These are phyloP conservation scores for Hypoxylon trugodes DNA, from an alignment of 495 filamentous ascomycete species.

Conservation along the genomic window DNA sequence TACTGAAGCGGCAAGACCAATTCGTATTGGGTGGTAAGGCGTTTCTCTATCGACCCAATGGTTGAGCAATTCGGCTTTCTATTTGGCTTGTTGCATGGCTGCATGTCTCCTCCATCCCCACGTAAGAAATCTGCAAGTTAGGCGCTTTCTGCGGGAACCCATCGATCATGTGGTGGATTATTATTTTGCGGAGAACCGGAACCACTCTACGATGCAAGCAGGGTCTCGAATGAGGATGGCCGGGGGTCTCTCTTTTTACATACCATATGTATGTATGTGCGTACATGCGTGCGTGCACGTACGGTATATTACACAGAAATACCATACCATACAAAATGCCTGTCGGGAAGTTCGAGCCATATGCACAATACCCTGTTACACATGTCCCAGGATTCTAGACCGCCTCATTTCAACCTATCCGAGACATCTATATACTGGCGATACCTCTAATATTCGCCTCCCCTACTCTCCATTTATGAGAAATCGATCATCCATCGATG, in stretches of 20 bases:
- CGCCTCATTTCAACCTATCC: conserved; percentile 29
- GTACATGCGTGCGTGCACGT: conserved; percentile 5
- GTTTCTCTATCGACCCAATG: conserved; percentile 1
- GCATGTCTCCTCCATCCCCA: conserved; percentile 4
- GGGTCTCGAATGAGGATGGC: conserved; percentile 33
- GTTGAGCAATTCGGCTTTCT: conserved; percentile 10
- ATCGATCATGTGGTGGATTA: conserved; percentile 39
- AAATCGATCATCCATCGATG: conserved; percentile 6
- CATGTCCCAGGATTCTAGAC: conserved; percentile 24
- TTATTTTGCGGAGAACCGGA: conserved; percentile 36
- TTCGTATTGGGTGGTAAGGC: conserved; percentile 15
- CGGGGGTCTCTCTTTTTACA: conserved; percentile 23
- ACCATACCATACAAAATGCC: conserved; percentile 20
- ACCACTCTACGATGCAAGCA: conserved; percentile 34
- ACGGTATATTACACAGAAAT: conserved; percentile 3
- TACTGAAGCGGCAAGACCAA: background rate
- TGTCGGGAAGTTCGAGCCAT: conserved; percentile 5
- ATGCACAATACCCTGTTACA: conserved; percentile 16
- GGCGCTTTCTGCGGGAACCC: conserved; percentile 38
- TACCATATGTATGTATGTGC: conserved; percentile 5
- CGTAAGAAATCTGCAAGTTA: conserved; percentile 16
- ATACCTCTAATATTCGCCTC: conserved; percentile 7
- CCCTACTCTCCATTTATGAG: background rate
- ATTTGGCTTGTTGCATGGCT: background rate
- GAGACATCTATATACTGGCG: conserved; percentile 21